Percentiles rank a stretch among this genome's conserved stretches.
Conservation (phyloP, 2,329 filamentous ascomycete genomes). For the Pseudocercospora pini-densiflorae region DNA sequence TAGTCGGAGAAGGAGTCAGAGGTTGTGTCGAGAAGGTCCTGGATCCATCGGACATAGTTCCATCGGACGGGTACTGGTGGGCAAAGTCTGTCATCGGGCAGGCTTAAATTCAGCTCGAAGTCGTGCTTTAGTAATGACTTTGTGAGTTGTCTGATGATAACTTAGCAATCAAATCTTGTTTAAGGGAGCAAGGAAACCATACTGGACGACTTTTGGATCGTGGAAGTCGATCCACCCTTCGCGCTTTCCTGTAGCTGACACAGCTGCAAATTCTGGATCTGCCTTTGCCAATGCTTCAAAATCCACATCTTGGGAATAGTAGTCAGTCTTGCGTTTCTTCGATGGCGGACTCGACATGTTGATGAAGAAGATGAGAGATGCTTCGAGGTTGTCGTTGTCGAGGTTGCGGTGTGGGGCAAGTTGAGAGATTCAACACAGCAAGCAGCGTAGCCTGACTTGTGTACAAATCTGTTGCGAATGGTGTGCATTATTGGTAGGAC, state of each 20-base stretch:
- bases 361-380: background rate
- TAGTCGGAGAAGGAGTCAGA: conserved; percentile 50
- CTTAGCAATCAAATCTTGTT: conserved; percentile 43
- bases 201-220: conserved; percentile 76
- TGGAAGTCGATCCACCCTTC: conserved; percentile 75
- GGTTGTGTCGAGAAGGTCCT: conserved; percentile 76
- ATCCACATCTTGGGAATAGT: conserved; percentile 63
- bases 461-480: background rate
- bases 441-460: background rate
- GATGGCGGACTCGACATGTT: conserved; percentile 2
- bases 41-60: conserved; percentile 91
- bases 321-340: conserved; percentile 23
- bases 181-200: conserved; percentile 53
- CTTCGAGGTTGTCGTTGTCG: background rate
- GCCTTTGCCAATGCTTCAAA: conserved; percentile 65
- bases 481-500: background rate
- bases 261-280: conserved; percentile 64
- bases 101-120: conserved; percentile 71
- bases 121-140: conserved; percentile 76
- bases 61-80: conserved; percentile 74
- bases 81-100: conserved; percentile 81
- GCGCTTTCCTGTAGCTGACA: conserved; percentile 43
- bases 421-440: background rate
- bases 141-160: conserved; percentile 62
- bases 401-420: background rate